Conservation (phyloP, 768 basidiomycete genomes). For the Xerocomellus intermedius region DNA sequence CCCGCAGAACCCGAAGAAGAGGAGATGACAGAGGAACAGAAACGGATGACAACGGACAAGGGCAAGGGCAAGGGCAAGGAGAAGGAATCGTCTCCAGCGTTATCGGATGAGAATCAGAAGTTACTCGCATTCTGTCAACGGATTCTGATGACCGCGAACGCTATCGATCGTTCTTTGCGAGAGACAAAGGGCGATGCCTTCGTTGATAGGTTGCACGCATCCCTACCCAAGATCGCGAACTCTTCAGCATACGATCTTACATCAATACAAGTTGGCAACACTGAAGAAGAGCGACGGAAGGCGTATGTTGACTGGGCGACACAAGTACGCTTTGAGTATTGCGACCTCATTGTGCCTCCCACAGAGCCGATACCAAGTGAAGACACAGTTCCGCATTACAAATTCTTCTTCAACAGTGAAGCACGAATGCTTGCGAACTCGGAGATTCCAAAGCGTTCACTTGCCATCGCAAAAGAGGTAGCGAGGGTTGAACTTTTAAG, state of each 20-base stretch:
- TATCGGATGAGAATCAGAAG: slow-evolving; percentile 74
- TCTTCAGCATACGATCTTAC: slow-evolving; percentile 45
- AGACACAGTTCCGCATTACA: slow-evolving; percentile 68
- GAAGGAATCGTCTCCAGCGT: slow-evolving; percentile 34
- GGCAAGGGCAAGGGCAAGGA: slow-evolving; percentile 63
- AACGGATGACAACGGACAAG: slow-evolving; percentile 77
- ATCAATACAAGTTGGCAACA: slow-evolving; percentile 42
- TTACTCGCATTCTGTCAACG: slow-evolving; percentile 81
- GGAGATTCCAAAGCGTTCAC: slow-evolving; percentile 85
- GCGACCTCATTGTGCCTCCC: slow-evolving; percentile 66
- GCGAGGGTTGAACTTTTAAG: not conserved
- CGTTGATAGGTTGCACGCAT: slow-evolving; percentile 71
- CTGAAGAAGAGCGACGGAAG: slow-evolving; percentile 66
- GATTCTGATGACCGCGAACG: slow-evolving; percentile 76
- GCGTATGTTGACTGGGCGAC: slow-evolving; percentile 86
- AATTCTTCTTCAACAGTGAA: slow-evolving; percentile 80
- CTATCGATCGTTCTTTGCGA: slow-evolving; percentile 83
- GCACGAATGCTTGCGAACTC: slow-evolving; percentile 81
- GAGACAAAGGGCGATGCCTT: slow-evolving; percentile 91
- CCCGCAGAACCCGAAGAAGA: slow-evolving; percentile 44
- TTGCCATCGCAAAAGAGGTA: slow-evolving; percentile 95
- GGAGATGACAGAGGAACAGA: slow-evolving; percentile 86
- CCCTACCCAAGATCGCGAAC: slow-evolving; percentile 70
- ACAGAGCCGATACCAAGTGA: slow-evolving; percentile 36
- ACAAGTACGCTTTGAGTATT: slow-evolving; percentile 82